Evolutionary conservation across 768 basidiomycete species (phyloP).

Genomic region (Tricholoma saponaceum): DNA sequence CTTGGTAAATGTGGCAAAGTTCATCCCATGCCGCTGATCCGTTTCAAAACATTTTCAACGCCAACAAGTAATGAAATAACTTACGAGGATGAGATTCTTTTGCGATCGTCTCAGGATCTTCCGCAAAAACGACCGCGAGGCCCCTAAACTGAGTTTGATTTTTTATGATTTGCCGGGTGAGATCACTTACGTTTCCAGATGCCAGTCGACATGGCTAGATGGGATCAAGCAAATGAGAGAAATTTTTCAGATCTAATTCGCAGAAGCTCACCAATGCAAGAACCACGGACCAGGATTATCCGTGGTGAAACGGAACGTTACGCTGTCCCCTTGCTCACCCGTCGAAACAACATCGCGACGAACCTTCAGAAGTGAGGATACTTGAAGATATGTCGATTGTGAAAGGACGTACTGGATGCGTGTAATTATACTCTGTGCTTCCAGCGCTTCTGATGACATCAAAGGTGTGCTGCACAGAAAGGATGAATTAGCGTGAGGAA

Average conservation of each 20-base stretch:
- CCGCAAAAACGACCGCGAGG: background rate
- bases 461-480: slow-evolving; percentile 31
- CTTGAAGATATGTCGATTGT: background rate
- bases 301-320: slow-evolving; percentile 59
- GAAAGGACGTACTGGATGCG: slow-evolving; percentile 40
- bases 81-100: background rate
- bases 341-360: slow-evolving; percentile 54
- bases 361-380: background rate
- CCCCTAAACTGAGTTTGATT: background rate
- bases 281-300: slow-evolving; percentile 69
- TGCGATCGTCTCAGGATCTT: background rate
- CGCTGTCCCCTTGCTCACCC: slow-evolving; percentile 32
- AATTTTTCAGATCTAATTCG: background rate
- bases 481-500: background rate
- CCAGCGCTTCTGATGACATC: slow-evolving; percentile 40
- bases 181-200: slow-evolving; percentile 29
- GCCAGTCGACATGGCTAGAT: slow-evolving; percentile 39
- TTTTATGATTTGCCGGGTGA: background rate
- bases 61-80: background rate
- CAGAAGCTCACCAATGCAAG: slow-evolving; percentile 32
- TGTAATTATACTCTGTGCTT: slow-evolving; percentile 34
- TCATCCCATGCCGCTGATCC: background rate
- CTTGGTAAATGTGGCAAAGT: background rate
- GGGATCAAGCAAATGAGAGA: background rate
- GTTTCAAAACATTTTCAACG: background rate